These are phyloP conservation scores for Thraustotheca clavata DNA, from an alignment of 352 stramenopile species.

Conservation along the genomic window DNA sequence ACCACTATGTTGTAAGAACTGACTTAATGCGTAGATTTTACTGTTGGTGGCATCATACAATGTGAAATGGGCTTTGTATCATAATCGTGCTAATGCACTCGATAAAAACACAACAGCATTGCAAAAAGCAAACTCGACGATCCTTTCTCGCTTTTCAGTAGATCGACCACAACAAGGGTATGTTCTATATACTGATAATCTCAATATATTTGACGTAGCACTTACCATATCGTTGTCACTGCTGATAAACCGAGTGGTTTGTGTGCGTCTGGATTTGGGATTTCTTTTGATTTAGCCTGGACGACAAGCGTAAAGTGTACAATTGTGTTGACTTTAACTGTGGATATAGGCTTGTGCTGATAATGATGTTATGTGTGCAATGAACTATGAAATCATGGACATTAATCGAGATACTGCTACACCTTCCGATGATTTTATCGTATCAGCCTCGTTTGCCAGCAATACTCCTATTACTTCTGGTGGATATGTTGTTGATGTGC, in stretches of 20 bases:
- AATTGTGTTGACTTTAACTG: background rate
- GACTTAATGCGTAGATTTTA: background rate
- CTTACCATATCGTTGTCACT: background rate
- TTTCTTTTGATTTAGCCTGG: background rate
- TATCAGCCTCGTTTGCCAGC: conserved; percentile 1
- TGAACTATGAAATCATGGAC: background rate
- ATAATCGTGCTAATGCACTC: conserved; percentile 2
- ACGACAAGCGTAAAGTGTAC: background rate
- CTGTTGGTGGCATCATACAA: background rate
- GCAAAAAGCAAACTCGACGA: background rate
- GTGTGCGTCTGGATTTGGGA: background rate
- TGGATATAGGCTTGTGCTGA: background rate
- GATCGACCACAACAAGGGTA: conserved; percentile 1
- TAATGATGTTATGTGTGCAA: background rate
- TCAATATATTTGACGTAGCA: background rate
- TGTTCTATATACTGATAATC: background rate
- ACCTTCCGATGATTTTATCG: background rate
- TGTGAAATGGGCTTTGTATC: conserved; percentile 3
- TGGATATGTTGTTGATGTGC: conserved; percentile 23
- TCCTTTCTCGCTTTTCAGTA: background rate
- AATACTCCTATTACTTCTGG: background rate
- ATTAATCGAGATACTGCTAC: background rate
- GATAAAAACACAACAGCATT: background rate
- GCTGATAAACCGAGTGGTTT: background rate
- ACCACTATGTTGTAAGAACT: background rate